These are phyloP conservation scores for Penicillium coffeae DNA, from an alignment of 495 filamentous ascomycete genomes.

Conservation along the genomic window DNA sequence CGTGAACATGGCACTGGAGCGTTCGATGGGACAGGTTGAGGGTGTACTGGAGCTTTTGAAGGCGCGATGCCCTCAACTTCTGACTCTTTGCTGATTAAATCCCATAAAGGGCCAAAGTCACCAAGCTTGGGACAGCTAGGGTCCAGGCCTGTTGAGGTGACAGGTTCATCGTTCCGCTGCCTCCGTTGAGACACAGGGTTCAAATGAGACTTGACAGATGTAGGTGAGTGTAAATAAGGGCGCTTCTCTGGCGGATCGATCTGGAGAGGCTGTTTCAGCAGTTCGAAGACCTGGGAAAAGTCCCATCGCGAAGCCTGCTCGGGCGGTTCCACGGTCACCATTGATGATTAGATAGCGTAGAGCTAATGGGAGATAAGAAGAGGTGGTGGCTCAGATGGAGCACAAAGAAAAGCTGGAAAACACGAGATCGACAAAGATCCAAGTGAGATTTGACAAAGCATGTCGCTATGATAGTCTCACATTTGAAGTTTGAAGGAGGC, in stretches of 20 bases:
- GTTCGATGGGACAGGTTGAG: neutral
- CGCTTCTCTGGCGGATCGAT: neutral
- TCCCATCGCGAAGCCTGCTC: slow-evolving; percentile 39
- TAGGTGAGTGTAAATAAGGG: too few relatives aligned
- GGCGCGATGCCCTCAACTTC: neutral
- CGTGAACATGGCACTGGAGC: neutral
- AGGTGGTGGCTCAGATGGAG: neutral
- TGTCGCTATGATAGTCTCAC: neutral
- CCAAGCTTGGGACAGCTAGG: slow-evolving; percentile 25
- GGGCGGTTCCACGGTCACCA: slow-evolving; percentile 12
- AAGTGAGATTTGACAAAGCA: neutral
- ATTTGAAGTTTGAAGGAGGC: neutral
- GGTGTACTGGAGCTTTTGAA: neutral
- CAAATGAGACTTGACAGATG: too few relatives aligned
- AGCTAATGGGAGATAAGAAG: neutral
- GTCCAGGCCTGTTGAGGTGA: slow-evolving; percentile 5
- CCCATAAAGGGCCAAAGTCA: slow-evolving; percentile 40
- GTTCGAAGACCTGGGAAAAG: slow-evolving; percentile 46
- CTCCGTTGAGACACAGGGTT: neutral
- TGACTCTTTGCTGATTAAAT: slow-evolving; percentile 19
- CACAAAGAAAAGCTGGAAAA: neutral
- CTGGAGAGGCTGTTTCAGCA: slow-evolving; percentile 22
- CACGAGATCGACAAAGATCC: neutral
- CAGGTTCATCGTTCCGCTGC: neutral
- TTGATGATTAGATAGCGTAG: slow-evolving; percentile 9